Base-by-base conservation (phyloP, 2,329 filamentous ascomycete genomes). In the Colletotrichum kahawae region DNA sequence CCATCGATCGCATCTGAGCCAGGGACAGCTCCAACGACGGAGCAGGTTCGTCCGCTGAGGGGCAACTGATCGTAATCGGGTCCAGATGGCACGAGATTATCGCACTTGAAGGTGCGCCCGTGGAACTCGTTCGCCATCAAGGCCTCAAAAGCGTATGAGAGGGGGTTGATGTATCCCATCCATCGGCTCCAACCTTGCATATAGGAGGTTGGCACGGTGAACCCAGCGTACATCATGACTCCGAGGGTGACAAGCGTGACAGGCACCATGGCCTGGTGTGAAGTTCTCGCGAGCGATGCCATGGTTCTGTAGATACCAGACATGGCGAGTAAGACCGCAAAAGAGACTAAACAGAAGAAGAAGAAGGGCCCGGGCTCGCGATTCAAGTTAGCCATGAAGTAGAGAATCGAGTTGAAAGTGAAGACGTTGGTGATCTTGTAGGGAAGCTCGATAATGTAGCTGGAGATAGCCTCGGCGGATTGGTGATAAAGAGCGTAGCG, bases 111-210 rank as follows among this genome's bases (percentile, higher is more conserved):
- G 0, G 90, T 76, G 10, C 93, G 90, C 71, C 87, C 85, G 78
- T 92, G 84, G 79, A 98, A 98, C 83, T 98, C 95, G 83, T 97
- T 97, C 77, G 94, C 90, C 90, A 96, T 93, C 38, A 97, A 87
- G 0, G 92, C 88, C 82, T 97, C 95, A 80, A 97, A 98, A 0
- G 92, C 92, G 77, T 97, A 97, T 1, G 91, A 92, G 5, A 97
- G 89, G 4, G 95, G 94, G 77, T 97, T 92, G 54, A 97, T 86
- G 82, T 95, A 96, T 81, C 93, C 93, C 77, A 97, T 91, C 95
- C 95, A 98, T 71, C 92, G 89, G 78, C 93, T 94, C 94, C 95
- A 98, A 1, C 87, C 90, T 6, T 93, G 89, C 93, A 95, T 97
- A 83, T 96, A 91, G 64, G 86, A 82, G 76, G 88, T 89, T 0